Conservation (phyloP, 1,284 basidiomycete genomes). For the Sutorius eximius region DNA sequence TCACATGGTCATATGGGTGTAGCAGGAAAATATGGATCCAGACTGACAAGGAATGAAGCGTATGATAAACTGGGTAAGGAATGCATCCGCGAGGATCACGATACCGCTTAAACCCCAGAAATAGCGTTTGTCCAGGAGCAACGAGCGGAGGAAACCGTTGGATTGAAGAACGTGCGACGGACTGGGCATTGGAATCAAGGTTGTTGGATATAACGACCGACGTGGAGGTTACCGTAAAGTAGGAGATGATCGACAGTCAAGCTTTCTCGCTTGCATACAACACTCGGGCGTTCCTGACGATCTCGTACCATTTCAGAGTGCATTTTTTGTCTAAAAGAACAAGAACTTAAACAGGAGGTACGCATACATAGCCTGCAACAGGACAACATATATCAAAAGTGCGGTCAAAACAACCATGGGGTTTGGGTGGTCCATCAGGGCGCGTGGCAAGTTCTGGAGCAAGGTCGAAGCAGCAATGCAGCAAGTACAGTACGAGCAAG, state of each 20-base stretch:
- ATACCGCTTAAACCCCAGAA: slow-evolving; percentile 66
- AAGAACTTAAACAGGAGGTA: slow-evolving; percentile 2
- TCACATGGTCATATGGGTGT: slow-evolving; percentile 15
- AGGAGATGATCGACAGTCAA: not conserved
- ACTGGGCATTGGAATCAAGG: slow-evolving; percentile 24
- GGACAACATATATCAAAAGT: slow-evolving; percentile 4
- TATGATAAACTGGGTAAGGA: slow-evolving; percentile 78
- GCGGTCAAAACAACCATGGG: slow-evolving; percentile 16
- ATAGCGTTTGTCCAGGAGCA: slow-evolving; percentile 56
- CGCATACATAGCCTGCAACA: slow-evolving; percentile 20
- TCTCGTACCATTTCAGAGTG: slow-evolving; percentile 4
- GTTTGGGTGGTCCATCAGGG: slow-evolving; percentile 4
- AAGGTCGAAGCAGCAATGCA: slow-evolving; percentile 1
- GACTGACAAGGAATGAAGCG: slow-evolving; percentile 77
- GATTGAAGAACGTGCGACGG: not conserved
- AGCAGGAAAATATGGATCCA: slow-evolving; percentile 7
- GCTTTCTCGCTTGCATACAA: not conserved
- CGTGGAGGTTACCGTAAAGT: not conserved
- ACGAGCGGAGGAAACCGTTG: slow-evolving; percentile 6
- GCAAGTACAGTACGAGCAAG: slow-evolving; percentile 3
- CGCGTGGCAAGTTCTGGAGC: not conserved
- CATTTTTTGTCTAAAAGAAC: slow-evolving; percentile 11
- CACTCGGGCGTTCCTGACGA: not conserved
- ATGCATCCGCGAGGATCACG: slow-evolving; percentile 69
- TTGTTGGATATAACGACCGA: not conserved